Conservation (phyloP, 2,329 filamentous ascomycete genomes). For the Lecanoromycetidae sp. region DNA sequence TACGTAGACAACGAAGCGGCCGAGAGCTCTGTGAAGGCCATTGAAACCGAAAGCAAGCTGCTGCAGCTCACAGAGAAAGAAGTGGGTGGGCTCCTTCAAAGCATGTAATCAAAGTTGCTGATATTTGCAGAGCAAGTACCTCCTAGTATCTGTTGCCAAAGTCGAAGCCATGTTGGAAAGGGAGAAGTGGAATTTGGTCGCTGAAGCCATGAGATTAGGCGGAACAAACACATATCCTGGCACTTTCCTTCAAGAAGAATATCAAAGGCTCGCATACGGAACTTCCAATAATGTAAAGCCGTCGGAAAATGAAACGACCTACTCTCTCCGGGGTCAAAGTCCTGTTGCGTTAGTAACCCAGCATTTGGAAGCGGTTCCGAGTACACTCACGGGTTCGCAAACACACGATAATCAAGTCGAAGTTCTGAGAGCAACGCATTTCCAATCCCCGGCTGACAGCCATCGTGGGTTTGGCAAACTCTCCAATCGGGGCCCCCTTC, state of each 20-base stretch:
- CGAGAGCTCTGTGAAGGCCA: no score
- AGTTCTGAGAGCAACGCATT: no score
- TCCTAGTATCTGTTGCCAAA: not conserved
- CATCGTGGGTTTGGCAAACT: not conserved
- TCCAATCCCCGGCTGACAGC: not conserved
- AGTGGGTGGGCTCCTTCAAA: not conserved
- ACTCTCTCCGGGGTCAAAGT: no score
- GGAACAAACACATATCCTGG: not conserved
- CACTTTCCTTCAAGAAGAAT: not conserved
- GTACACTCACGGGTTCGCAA: no score
- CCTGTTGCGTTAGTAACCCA: no score
- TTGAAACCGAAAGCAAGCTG: no score
- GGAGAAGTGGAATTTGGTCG: conserved; percentile 7
- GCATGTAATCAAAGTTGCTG: not conserved
- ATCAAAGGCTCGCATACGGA: no score
- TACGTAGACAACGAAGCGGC: no score
- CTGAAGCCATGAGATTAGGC: conserved; percentile 3
- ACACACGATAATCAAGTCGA: no score
- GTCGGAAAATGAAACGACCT: no score
- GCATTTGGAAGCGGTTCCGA: no score
- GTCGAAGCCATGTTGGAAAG: not conserved
- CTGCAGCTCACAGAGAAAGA: not conserved
- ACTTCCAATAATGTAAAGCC: no score
- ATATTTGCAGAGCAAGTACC: not conserved
- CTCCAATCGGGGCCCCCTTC: not conserved